Conservation (phyloP, 768 basidiomycete genomes). For the Bullera alba region DNA sequence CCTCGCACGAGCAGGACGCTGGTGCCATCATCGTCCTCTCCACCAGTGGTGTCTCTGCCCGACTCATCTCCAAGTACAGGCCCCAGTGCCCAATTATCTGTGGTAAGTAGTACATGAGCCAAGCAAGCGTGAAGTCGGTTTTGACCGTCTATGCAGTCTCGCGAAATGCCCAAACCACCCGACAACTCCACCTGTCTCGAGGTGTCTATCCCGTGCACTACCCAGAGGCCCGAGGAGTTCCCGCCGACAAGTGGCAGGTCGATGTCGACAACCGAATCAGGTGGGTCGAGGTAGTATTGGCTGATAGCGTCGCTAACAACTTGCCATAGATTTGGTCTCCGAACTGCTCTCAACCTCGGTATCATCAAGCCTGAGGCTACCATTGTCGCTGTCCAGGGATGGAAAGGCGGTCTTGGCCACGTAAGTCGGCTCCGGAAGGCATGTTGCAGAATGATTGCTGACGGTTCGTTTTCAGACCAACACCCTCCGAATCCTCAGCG, state of each 20-base stretch:
- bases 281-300: constrained; percentile 48
- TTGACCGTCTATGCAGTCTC: constrained; percentile 58
- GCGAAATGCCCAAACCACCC: constrained; percentile 87
- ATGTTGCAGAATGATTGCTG: not conserved
- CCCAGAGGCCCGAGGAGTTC: constrained; percentile 83
- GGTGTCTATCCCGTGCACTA: constrained; percentile 98
- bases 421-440: constrained; percentile 15
- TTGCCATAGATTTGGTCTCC: constrained; percentile 63
- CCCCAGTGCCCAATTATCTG: constrained; percentile 90
- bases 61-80: constrained; percentile 92
- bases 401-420: constrained; percentile 96
- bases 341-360: constrained; percentile 71
- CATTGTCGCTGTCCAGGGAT: constrained; percentile 95
- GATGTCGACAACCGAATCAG: constrained; percentile 58
- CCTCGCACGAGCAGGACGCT: constrained; percentile 88
- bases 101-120: constrained; percentile 53
- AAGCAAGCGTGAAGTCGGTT: not conserved
- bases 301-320: too few relatives aligned
- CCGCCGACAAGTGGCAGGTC: constrained; percentile 87
- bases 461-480: constrained; percentile 35
- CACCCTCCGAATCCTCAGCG: constrained; percentile 44
- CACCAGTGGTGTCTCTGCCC: constrained; percentile 88
- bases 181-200: constrained; percentile 93
- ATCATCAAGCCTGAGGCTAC: constrained; percentile 83
- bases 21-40: constrained; percentile 93